phyloP scores from a whole-genome alignment of 1,284 basidiomycete genomes.

The Bondarzewia mesenterica region DNA sequence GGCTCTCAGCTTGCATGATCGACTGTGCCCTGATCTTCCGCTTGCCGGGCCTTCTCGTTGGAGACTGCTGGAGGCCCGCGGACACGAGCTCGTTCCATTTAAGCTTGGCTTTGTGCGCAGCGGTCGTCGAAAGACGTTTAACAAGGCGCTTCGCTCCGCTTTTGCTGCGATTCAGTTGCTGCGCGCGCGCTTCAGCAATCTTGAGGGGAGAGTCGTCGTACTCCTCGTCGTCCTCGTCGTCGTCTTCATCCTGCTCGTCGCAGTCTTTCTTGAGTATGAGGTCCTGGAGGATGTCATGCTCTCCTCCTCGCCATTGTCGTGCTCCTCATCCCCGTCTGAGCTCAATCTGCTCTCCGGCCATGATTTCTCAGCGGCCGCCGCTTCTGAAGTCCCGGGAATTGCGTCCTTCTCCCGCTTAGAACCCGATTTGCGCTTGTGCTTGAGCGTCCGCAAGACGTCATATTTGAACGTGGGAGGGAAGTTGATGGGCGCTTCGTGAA shows the following conservation, averaged over 20 bases:
- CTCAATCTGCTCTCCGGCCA: slow-evolving; percentile 5
- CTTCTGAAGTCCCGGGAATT: not conserved
- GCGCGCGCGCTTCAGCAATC: slow-evolving; percentile 2
- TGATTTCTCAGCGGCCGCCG: not conserved
- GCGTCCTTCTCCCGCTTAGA: not conserved
- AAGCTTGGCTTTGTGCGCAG: slow-evolving; percentile 50
- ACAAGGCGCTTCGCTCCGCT: slow-evolving; percentile 14
- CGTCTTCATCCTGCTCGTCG: slow-evolving; percentile 17
- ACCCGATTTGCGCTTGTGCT: slow-evolving; percentile 32
- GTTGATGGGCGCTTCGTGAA: slow-evolving; percentile 59
- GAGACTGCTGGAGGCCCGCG: slow-evolving; percentile 19
- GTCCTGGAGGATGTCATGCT: slow-evolving; percentile 47
- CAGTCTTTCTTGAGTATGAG: slow-evolving; percentile 38
- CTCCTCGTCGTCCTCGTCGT: slow-evolving; percentile 39
- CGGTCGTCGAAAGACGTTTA: slow-evolving; percentile 22
- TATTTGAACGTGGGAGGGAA: slow-evolving; percentile 86
- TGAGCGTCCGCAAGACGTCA: slow-evolving; percentile 54
- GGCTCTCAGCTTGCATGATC: slow-evolving; percentile 7
- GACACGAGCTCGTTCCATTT: slow-evolving; percentile 49
- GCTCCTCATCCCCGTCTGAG: slow-evolving; percentile 19
- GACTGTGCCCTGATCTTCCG: not conserved
- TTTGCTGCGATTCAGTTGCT: slow-evolving; percentile 1
- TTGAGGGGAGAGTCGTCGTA: slow-evolving; percentile 19
- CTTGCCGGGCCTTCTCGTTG: slow-evolving; percentile 4
- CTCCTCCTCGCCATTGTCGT: slow-evolving; percentile 28